Evolutionary conservation across 169 alveolate genomes (phyloP).

Genomic region (Eimeria mitis): DNA sequence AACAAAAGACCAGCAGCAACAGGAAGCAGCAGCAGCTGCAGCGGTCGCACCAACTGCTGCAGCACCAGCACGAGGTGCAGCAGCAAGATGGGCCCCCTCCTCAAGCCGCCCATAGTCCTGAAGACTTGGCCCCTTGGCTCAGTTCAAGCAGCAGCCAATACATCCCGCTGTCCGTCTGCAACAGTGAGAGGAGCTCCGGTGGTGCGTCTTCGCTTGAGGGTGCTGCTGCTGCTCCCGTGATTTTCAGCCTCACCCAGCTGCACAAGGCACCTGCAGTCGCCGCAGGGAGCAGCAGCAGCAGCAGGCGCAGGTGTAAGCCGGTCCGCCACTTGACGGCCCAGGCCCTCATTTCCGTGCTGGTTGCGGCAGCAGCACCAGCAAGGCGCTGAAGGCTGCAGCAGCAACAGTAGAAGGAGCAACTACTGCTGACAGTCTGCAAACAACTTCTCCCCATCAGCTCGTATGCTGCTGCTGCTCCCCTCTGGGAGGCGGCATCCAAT

Average conservation of each 20-base stretch:
- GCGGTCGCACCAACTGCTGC: slow-evolving; percentile 11
- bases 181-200: not conserved
- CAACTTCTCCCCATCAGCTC: not conserved
- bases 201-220: not conserved
- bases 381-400: slow-evolving; percentile 37
- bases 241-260: slow-evolving; percentile 46
- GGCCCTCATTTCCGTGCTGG: slow-evolving; percentile 55
- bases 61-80: not conserved
- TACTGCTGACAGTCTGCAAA: not conserved
- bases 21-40: slow-evolving; percentile 43
- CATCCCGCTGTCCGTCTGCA: slow-evolving; percentile 32
- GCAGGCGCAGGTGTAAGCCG: slow-evolving; percentile 26
- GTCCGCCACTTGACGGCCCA: slow-evolving; percentile 50
- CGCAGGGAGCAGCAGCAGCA: slow-evolving; percentile 10
- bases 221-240: slow-evolving; percentile 39
- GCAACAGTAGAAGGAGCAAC: not conserved
- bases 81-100: slow-evolving; percentile 2
- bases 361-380: slow-evolving; percentile 22
- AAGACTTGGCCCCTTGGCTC: not conserved
- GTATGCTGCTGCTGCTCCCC: not conserved
- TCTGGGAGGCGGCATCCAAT: not conserved
- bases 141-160: slow-evolving; percentile 18
- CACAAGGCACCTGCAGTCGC: slow-evolving; percentile 5
- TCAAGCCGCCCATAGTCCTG: not conserved
- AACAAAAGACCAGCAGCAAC: slow-evolving; percentile 38